phyloP scores from a whole-genome alignment of 2,329 filamentous ascomycete species.

The Bimuria novae-zelandiae region DNA sequence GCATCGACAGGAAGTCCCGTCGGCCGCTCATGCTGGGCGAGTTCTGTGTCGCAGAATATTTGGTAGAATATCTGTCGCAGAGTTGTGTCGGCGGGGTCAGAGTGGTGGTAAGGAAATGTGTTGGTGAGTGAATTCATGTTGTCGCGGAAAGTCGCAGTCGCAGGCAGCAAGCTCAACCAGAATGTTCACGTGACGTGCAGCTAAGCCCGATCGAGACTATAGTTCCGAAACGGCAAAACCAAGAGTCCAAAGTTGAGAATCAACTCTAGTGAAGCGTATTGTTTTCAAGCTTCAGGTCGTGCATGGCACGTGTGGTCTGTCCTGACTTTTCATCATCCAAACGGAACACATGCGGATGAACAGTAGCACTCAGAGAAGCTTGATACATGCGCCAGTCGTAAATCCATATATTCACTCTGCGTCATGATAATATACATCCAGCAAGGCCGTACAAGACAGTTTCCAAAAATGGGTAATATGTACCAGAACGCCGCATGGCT shows the following conservation, averaged over 20 bases:
- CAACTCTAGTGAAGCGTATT: no score
- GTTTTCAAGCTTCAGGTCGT: no score
- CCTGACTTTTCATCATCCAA: no score
- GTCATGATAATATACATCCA: neutral
- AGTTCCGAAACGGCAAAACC: no score
- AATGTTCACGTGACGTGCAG: conserved; percentile 1
- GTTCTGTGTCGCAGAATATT: neutral
- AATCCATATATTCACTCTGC: neutral
- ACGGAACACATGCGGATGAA: no score
- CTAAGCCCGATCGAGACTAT: neutral
- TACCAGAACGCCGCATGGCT: neutral
- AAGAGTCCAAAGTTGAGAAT: no score
- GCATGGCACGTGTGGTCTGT: no score
- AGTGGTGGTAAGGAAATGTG: neutral
- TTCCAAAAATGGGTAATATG: neutral
- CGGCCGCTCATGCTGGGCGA: conserved; percentile 60
- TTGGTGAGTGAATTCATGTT: neutral
- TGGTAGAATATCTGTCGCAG: no score
- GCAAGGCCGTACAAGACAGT: neutral
- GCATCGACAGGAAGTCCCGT: conserved; percentile 88
- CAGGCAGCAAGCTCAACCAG: neutral
- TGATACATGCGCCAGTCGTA: neutral
- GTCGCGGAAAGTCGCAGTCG: neutral
- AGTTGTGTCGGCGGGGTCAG: neutral
- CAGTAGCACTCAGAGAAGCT: no score